Percentiles rank a stretch among this genome's conserved stretches.
Evolutionary conservation across 2,329 filamentous ascomycete species (phyloP).

Genomic region (Fusarium sp.): DNA sequence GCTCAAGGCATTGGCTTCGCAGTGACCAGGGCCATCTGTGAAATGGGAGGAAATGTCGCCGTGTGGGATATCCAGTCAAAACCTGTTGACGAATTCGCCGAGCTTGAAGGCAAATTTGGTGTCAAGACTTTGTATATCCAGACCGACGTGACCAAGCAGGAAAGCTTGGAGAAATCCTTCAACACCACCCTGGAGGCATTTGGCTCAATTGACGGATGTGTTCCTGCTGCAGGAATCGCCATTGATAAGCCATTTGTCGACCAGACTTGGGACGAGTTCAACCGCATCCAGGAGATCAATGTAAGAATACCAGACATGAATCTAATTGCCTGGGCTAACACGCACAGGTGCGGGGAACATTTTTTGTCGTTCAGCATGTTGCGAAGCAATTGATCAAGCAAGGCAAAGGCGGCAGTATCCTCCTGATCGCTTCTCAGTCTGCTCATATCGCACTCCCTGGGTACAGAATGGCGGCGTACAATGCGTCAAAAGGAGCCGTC

Average conservation of each 20-base stretch:
- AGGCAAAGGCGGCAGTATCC: slow-evolving; percentile 56
- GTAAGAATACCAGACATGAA: slow-evolving; percentile 44
- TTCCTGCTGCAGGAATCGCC: slow-evolving; percentile 58
- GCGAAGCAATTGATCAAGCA: slow-evolving; percentile 59
- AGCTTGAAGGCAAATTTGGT: slow-evolving; percentile 39
- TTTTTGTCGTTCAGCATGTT: slow-evolving; percentile 58
- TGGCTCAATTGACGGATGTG: slow-evolving; percentile 50
- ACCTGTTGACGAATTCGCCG: slow-evolving; percentile 50
- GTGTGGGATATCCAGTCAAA: slow-evolving; percentile 54
- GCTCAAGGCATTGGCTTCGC: slow-evolving; percentile 59
- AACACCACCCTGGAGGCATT: slow-evolving; percentile 44
- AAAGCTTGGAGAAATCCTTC: slow-evolving; percentile 49
- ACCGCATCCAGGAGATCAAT: slow-evolving; percentile 59
- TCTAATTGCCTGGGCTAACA: not conserved
- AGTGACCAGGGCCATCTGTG: slow-evolving; percentile 55
- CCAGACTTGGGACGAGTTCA: slow-evolving; percentile 61
- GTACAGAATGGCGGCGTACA: slow-evolving; percentile 57
- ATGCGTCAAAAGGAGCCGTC: slow-evolving; percentile 60
- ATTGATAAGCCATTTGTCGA: slow-evolving; percentile 62
- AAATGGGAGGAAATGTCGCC: slow-evolving; percentile 59
- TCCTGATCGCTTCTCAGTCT: slow-evolving; percentile 48
- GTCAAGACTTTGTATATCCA: slow-evolving; percentile 50
- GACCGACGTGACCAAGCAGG: slow-evolving; percentile 52
- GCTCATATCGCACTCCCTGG: slow-evolving; percentile 43
- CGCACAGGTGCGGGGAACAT: slow-evolving; percentile 57